These are phyloP conservation scores for Paramecium sexaurelia DNA, from an alignment of 73 alveolate species.

Conservation along the genomic window DNA sequence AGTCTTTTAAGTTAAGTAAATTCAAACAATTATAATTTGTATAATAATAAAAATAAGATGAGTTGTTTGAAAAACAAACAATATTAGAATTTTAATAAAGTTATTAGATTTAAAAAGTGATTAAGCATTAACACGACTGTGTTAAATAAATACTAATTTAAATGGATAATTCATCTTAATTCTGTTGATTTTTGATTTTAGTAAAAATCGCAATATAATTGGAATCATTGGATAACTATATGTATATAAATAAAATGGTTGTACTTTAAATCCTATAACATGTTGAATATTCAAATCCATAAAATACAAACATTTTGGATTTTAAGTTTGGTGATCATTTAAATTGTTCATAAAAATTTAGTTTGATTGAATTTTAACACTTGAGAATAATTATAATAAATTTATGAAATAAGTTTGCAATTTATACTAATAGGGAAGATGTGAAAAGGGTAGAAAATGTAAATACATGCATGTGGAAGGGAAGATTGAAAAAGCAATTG, in stretches of 20 bases:
- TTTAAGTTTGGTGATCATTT: background rate
- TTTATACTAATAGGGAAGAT: background rate
- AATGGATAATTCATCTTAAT: background rate
- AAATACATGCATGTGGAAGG: background rate
- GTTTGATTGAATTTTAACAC: background rate
- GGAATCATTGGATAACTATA: background rate
- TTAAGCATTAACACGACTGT: background rate
- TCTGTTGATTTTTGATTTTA: background rate
- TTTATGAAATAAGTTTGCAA: slow-evolving; percentile 17
- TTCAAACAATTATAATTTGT: background rate
- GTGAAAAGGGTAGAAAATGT: background rate
- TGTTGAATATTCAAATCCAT: background rate
- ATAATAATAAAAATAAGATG: background rate
- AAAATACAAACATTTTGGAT: background rate
- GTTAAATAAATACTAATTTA: background rate
- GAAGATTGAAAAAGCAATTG: background rate
- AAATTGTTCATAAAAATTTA: background rate
- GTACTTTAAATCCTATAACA: background rate
- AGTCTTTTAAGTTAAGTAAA: background rate
- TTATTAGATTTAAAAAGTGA: background rate
- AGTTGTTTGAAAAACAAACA: background rate
- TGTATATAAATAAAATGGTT: background rate
- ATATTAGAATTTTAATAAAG: background rate
- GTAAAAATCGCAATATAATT: background rate
- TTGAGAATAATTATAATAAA: background rate